phyloP scores from a whole-genome alignment of 305 asterid species.

The Salvia sclarea region DNA sequence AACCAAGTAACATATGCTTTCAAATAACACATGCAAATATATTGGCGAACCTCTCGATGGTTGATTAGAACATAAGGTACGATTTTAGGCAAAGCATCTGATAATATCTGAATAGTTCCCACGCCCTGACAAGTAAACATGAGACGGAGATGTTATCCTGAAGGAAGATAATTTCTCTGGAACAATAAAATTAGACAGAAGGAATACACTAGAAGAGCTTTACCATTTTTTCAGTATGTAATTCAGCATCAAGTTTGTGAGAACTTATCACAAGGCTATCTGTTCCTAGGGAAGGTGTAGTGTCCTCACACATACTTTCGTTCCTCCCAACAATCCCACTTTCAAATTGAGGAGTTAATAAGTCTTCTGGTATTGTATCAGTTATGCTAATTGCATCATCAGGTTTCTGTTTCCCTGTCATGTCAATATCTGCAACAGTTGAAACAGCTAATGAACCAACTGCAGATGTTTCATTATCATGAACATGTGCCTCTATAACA shows the following conservation, averaged over 20 bases:
- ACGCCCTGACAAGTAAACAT: conserved; percentile 57
- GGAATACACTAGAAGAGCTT: conserved; percentile 20
- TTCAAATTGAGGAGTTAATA: conserved; percentile 39
- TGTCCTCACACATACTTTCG: conserved; percentile 39
- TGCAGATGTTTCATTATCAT: conserved; percentile 37
- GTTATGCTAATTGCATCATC: conserved; percentile 41
- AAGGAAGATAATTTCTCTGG: conserved; percentile 16
- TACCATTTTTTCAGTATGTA: conserved; percentile 59
- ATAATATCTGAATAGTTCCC: conserved; percentile 89
- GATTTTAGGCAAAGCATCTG: conserved; percentile 89
- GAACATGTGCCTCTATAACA: conserved; percentile 41
- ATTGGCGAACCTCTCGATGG: conserved; percentile 85
- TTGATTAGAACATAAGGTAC: conserved; percentile 94
- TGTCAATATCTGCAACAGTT: conserved; percentile 39
- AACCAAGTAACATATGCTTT: conserved; percentile 25
- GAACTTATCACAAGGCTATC: conserved; percentile 40
- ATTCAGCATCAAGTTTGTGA: conserved; percentile 46
- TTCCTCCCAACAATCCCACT: conserved; percentile 35
- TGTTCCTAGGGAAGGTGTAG: conserved; percentile 38
- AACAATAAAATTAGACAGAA: conserved; percentile 30
- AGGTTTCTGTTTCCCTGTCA: conserved; percentile 36
- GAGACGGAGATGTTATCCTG: conserved; percentile 32
- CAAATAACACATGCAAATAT: conserved; percentile 20
- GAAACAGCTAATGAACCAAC: conserved; percentile 41
- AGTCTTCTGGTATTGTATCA: conserved; percentile 45